Evolutionary conservation across 176 grass and related monocot species (phyloP), one percentile per base, ranked within the genome.

Genomic region (Puya raimondii): DNA sequence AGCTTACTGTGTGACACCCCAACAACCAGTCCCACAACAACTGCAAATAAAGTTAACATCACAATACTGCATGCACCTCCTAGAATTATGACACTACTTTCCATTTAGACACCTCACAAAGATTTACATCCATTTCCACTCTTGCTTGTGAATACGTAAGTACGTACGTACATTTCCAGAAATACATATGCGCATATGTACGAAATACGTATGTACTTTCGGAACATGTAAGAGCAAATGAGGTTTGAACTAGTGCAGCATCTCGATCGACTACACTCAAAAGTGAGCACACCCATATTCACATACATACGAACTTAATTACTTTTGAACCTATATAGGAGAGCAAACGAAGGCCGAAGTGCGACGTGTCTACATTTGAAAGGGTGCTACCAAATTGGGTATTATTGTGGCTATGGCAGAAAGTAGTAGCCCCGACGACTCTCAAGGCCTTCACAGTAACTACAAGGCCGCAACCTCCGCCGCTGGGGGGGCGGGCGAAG

Each of bases 391-490:
- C 33, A 42, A 42, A 42, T 42, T 42, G 33, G 18, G 56, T 74
- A 48, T 74, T 63, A 64, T 63, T 49, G 64, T 49, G 66, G 16
- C 69, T 27, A 76, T 76, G 20, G 78, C 87, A 17, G 33, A 67
- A 47, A 47, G 15, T n/a, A 67, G 65, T n/a, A 67, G 65, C 27
- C 33, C 16, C 27, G 2, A 16, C 8, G 65, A 67, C 65, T 49
- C 25, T 10, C 29, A 67, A 67, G 65, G 65, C 48, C 13, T 11
- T 11, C 42, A 67, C 2, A n/a, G 48, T 49, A 67, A 48, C 65
- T 67, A 49, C 65, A 20, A 33, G 16, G 29, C 8, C 33, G 15
- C 15, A 10, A 33, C 1, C 12, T 6, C 26, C 27, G 33, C 63
- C 11, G 27, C 2, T 3, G 65, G 65, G 65, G 33, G 3, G 63